Evolutionary conservation across 2,329 filamentous ascomycete genomes (phyloP).

Genomic region (Trichoderma sp.): DNA sequence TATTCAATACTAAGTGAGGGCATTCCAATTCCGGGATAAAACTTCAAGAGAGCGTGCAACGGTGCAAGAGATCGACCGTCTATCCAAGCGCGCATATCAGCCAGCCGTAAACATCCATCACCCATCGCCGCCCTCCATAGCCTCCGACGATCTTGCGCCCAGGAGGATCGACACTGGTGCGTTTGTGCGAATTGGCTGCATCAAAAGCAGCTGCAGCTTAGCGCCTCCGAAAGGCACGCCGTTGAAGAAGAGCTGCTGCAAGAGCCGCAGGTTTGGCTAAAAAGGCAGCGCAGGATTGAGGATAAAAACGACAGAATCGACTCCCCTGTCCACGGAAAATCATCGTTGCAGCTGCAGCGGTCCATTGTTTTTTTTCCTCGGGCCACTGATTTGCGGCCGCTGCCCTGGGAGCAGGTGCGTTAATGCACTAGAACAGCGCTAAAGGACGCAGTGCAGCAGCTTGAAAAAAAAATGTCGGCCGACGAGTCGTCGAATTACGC

Average conservation of each 20-base stretch:
- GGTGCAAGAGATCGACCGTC: neutral
- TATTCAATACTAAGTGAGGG: neutral
- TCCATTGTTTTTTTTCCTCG: conserved; percentile 2
- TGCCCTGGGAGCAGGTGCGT: conserved; percentile 14
- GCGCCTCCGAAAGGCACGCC: neutral
- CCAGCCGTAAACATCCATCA: neutral
- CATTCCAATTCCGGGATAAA: neutral
- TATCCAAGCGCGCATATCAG: neutral
- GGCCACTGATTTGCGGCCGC: conserved; percentile 9
- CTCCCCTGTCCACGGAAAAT: conserved; percentile 1
- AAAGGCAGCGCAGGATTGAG: neutral
- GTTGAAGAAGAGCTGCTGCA: conserved; percentile 13
- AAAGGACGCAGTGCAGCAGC: conserved; percentile 13
- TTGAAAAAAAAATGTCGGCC: conserved; percentile 46
- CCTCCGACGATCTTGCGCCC: neutral
- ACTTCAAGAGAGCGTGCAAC: neutral
- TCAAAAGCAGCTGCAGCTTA: neutral
- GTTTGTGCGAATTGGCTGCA: neutral
- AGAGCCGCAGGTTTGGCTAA: conserved; percentile 6
- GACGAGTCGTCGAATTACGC: conserved; percentile 52
- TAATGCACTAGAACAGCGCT: conserved; percentile 19
- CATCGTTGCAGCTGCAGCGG: conserved; percentile 8
- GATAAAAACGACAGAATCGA: neutral
- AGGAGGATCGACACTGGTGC: neutral
- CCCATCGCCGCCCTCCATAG: neutral